A percentile compares a stretch with the other conserved stretches of the same genome.
Evolutionary conservation across 2,329 filamentous ascomycete species (phyloP).

Genomic region (Cladorrhinum sp.): DNA sequence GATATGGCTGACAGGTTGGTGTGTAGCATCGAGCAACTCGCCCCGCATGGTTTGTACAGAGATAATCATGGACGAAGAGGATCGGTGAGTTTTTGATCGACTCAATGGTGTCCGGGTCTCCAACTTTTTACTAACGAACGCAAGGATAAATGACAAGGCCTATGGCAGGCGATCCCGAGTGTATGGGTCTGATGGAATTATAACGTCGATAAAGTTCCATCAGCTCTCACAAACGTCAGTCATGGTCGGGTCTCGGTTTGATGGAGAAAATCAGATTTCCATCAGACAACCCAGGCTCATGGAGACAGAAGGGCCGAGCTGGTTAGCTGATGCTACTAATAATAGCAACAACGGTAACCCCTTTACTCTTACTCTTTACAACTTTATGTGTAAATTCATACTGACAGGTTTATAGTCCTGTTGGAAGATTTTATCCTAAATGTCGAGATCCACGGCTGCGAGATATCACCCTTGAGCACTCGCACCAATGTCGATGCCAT

Average conservation of each 20-base stretch:
- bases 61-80: constrained; percentile 40
- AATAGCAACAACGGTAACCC: no score
- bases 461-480: not conserved
- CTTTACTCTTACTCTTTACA: no score
- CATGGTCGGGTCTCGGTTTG: not conserved
- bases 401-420: not conserved
- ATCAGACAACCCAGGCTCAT: not conserved
- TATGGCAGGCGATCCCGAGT: no score
- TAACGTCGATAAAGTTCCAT: constrained; percentile 49
- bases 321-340: no score
- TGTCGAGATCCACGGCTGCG: not conserved
- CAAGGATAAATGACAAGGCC: not conserved
- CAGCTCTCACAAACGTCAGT: constrained; percentile 14
- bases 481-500: not conserved
- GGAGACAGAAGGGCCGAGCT: no score
- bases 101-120: no score
- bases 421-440: constrained; percentile 5
- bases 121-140: constrained; percentile 16
- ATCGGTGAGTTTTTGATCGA: constrained; percentile 27
- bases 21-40: no score
- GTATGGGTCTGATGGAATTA: constrained; percentile 13
- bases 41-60: no score
- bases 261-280: not conserved
- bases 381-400: no score
- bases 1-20: constrained; percentile 36